Conservation (phyloP, 1,284 basidiomycete species). For the Phenoliferia sp. region DNA sequence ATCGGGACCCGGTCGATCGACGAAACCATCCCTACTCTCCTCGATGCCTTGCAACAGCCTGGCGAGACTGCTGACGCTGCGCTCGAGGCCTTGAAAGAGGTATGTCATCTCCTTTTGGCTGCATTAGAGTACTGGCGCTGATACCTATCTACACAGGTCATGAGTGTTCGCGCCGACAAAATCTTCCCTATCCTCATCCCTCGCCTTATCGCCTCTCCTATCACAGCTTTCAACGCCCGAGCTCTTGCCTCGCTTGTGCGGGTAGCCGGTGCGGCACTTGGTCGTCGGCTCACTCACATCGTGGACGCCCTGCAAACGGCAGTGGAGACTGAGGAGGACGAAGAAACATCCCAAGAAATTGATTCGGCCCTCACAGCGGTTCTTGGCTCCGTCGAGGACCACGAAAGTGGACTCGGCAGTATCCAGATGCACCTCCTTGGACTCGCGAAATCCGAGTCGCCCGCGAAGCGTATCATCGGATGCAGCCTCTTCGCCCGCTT, state of each 20-base stretch:
- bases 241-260: constrained; percentile 85
- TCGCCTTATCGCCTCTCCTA: constrained; percentile 80
- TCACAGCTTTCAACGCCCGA: constrained; percentile 93
- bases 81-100: constrained; percentile 79
- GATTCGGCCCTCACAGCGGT: constrained; percentile 68
- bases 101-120: constrained; percentile 41
- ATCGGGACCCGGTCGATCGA: constrained; percentile 89
- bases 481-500: constrained; percentile 73
- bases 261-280: constrained; percentile 86
- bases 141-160: constrained; percentile 21
- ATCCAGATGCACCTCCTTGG: constrained; percentile 83
- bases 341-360: constrained; percentile 68
- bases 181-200: constrained; percentile 99
- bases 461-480: constrained; percentile 67
- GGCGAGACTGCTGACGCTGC: constrained; percentile 92
- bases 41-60: constrained; percentile 86
- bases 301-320: constrained; percentile 69
- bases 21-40: constrained; percentile 88
- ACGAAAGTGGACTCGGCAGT: constrained; percentile 75
- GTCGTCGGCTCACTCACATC: constrained; percentile 70
- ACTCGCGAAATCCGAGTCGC: constrained; percentile 70
- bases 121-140: constrained; percentile 43
- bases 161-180: constrained; percentile 70
- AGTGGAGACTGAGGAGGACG: constrained; percentile 56
- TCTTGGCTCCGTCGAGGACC: constrained; percentile 69